Conservation (phyloP, 177 flowering plant genomes). For the Telopea speciosissima region DNA sequence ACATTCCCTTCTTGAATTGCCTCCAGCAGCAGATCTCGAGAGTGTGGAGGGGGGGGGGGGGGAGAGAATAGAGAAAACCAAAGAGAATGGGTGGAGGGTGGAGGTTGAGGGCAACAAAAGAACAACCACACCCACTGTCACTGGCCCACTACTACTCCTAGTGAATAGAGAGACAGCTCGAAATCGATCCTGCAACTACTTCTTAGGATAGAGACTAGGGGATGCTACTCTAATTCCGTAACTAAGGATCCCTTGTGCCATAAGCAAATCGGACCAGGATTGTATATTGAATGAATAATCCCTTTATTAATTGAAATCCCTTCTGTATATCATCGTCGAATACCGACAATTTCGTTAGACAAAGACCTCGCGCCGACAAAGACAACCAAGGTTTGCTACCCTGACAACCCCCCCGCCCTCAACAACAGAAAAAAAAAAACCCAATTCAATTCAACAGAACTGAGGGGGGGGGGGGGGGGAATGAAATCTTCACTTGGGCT, state of each 20-base stretch:
- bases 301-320: slow-evolving; percentile 10
- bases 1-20: slow-evolving; percentile 22
- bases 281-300: no score
- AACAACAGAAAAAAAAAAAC: no score
- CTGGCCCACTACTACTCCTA: no score
- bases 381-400: slow-evolving; percentile 8
- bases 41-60: no score
- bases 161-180: no score
- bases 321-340: slow-evolving; percentile 24
- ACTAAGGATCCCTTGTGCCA: neutral
- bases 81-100: slow-evolving; percentile 9
- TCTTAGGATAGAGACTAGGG: no score
- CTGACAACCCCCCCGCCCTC: slow-evolving; percentile 2
- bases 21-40: slow-evolving; percentile 6
- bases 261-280: slow-evolving; percentile 10
- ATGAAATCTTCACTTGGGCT: no score
- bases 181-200: neutral
- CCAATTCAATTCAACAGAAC: slow-evolving; percentile 4
- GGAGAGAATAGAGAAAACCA: slow-evolving; percentile 4
- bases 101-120: neutral
- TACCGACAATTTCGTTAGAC: slow-evolving; percentile 63
- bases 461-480: no score
- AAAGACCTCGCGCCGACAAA: slow-evolving; percentile 58
- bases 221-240: neutral
- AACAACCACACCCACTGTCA: slow-evolving; percentile 7